phyloP scores from a whole-genome alignment of 345 rosid species.

The Tarenaya hassleriana region DNA sequence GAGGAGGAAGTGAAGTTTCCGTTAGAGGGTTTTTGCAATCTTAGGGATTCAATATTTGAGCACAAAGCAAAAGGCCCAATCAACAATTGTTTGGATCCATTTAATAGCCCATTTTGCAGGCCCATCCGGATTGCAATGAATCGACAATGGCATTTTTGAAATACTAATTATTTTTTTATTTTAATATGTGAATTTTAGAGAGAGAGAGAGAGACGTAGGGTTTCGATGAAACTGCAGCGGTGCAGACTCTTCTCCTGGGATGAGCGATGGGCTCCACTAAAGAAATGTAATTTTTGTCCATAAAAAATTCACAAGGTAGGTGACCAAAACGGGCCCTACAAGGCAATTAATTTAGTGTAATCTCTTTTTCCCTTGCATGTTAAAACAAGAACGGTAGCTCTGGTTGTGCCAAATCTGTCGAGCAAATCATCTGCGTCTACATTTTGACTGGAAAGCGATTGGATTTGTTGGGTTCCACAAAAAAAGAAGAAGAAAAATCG shows the following conservation, averaged over 20 bases:
- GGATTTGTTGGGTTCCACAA: slow-evolving; percentile 27
- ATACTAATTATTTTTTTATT: too few relatives aligned
- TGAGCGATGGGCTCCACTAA: slow-evolving; percentile 27
- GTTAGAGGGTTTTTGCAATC: slow-evolving; percentile 20
- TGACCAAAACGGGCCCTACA: slow-evolving; percentile 26
- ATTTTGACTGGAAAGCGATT: slow-evolving; percentile 22
- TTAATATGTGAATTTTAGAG: too few relatives aligned
- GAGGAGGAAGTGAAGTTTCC: slow-evolving; percentile 18
- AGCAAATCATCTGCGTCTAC: slow-evolving; percentile 24
- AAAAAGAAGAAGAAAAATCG: too few relatives aligned
- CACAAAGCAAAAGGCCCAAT: too few relatives aligned
- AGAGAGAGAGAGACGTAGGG: not conserved
- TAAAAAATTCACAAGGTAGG: slow-evolving; percentile 38
- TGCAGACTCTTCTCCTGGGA: slow-evolving; percentile 24
- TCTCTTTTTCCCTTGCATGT: slow-evolving; percentile 11
- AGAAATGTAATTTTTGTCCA: too few relatives aligned
- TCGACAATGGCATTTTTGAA: too few relatives aligned
- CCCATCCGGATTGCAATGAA: too few relatives aligned
- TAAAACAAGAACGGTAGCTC: slow-evolving; percentile 15
- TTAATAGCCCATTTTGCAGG: not conserved
- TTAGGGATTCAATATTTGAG: too few relatives aligned
- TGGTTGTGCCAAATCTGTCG: slow-evolving; percentile 27
- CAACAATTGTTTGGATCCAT: not conserved
- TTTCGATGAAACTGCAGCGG: slow-evolving; percentile 20
- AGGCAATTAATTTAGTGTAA: slow-evolving; percentile 18